Conservation (phyloP, 2,329 filamentous ascomycete genomes). For the Chaetomium globosum region DNA sequence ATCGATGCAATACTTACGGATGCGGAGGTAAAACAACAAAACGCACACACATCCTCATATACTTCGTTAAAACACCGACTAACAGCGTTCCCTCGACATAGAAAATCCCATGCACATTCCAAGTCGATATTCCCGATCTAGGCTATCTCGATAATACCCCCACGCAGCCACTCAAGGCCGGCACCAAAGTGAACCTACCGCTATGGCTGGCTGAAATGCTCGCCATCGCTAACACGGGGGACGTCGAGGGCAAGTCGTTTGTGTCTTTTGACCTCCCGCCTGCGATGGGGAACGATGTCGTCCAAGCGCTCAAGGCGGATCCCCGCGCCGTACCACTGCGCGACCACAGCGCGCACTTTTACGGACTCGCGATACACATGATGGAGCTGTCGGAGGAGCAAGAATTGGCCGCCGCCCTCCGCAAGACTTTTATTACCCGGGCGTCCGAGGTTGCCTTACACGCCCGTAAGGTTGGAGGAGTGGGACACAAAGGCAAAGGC, state of each 20-base stretch:
- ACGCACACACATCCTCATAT: not conserved
- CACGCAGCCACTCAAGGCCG: slow-evolving; percentile 69
- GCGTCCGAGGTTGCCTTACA: slow-evolving; percentile 84
- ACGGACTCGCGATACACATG: slow-evolving; percentile 80
- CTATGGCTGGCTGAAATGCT: slow-evolving; percentile 96
- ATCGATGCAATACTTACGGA: slow-evolving; percentile 83
- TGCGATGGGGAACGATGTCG: slow-evolving; percentile 74
- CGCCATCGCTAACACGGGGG: slow-evolving; percentile 63
- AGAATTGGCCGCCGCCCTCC: slow-evolving; percentile 73
- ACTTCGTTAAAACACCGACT: slow-evolving; percentile 22
- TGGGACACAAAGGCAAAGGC: slow-evolving; percentile 54
- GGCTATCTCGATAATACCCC: slow-evolving; percentile 88
- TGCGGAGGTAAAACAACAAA: slow-evolving; percentile 63
- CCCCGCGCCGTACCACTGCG: slow-evolving; percentile 82
- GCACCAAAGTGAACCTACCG: slow-evolving; percentile 79
- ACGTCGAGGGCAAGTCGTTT: slow-evolving; percentile 55
- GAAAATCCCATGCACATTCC: slow-evolving; percentile 96
- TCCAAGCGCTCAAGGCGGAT: slow-evolving; percentile 89
- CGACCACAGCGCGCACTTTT: slow-evolving; percentile 83
- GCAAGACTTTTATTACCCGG: slow-evolving; percentile 77
- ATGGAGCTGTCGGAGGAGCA: slow-evolving; percentile 86
- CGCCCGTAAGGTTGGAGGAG: slow-evolving; percentile 79
- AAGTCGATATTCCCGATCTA: slow-evolving; percentile 82
- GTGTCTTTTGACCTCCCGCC: slow-evolving; percentile 80
- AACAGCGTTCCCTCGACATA: slow-evolving; percentile 43